phyloP scores from a whole-genome alignment of 106 monocot genomes.

The Acanthochlamys bracteata region DNA sequence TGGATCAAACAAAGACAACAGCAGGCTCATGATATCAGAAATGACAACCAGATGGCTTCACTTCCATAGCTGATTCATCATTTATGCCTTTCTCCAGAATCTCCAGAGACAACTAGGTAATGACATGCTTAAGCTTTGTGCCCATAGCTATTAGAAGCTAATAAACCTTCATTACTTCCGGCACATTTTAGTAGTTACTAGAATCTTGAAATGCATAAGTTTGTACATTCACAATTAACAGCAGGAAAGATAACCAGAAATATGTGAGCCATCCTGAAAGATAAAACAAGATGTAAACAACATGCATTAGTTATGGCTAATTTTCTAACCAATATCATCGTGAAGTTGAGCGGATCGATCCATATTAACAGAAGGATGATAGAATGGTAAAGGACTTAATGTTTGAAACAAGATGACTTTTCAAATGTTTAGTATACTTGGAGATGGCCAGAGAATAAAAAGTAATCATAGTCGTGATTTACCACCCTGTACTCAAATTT shows the following conservation, averaged over 20 bases:
- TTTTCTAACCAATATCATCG: neutral
- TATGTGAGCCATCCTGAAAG: constrained; percentile 24
- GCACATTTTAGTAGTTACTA: too few relatives aligned
- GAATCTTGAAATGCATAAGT: too few relatives aligned
- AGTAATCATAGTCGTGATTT: too few relatives aligned
- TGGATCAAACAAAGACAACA: constrained; percentile 42
- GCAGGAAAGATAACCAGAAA: constrained; percentile 34
- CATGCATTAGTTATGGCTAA: neutral
- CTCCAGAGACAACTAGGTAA: constrained; percentile 44
- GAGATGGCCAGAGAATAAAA: too few relatives aligned
- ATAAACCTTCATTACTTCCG: neutral
- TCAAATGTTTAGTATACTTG: too few relatives aligned
- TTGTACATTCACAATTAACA: constrained; percentile 16
- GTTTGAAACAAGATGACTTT: too few relatives aligned
- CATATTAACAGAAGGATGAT: too few relatives aligned
- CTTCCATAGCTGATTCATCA: constrained; percentile 24
- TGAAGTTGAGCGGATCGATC: neutral
- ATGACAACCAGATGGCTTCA: constrained; percentile 38
- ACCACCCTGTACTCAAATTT: too few relatives aligned
- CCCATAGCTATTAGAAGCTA: constrained; percentile 53
- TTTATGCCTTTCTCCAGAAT: constrained; percentile 33
- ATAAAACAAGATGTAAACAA: neutral
- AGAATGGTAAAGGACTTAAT: too few relatives aligned
- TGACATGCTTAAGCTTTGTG: constrained; percentile 52
- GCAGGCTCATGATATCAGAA: constrained; percentile 43